Conservation (phyloP, 768 basidiomycete genomes). For the Lactarius pseudohatsudake region DNA sequence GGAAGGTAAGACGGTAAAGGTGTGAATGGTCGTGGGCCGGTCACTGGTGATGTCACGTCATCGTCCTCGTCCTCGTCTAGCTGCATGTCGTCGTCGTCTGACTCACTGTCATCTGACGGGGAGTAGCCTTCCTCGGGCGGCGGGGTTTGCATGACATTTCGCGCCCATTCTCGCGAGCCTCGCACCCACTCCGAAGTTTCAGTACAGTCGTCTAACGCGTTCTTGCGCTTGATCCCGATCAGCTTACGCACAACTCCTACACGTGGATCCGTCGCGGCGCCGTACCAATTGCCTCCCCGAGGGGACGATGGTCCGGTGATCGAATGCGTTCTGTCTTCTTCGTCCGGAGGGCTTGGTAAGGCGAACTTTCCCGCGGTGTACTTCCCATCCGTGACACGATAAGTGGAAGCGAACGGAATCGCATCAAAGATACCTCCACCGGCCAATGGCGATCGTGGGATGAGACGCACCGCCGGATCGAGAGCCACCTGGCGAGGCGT, state of each 20-base stretch:
- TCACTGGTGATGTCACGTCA: conserved; percentile 29
- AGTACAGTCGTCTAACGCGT: conserved; percentile 37
- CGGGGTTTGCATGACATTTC: conserved; percentile 32
- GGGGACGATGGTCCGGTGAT: conserved; percentile 35
- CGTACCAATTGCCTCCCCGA: conserved; percentile 50
- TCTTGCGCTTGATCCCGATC: conserved; percentile 70
- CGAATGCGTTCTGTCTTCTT: conserved; percentile 34
- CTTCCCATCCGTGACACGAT: conserved; percentile 68
- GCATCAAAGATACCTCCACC: conserved; percentile 57
- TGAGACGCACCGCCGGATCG: conserved; percentile 31
- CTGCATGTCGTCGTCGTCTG: conserved; percentile 41
- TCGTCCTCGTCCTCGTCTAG: conserved; percentile 36
- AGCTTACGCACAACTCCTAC: conserved; percentile 66
- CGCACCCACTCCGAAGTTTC: conserved; percentile 43
- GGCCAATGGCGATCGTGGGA: conserved; percentile 22
- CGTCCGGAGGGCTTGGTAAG: conserved; percentile 61
- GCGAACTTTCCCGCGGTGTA: conserved; percentile 74
- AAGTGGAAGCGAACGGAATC: conserved; percentile 67
- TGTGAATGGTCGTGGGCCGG: conserved; percentile 58
- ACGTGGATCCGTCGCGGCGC: conserved; percentile 67
- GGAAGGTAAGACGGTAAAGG: conserved; percentile 74
- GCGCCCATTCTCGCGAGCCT: conserved; percentile 51
- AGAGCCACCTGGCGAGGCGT: conserved; percentile 18
- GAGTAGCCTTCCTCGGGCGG: conserved; percentile 38
- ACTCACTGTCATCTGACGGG: conserved; percentile 36